Conservation (phyloP, 2,329 filamentous ascomycete genomes). For the Capronia americana region DNA sequence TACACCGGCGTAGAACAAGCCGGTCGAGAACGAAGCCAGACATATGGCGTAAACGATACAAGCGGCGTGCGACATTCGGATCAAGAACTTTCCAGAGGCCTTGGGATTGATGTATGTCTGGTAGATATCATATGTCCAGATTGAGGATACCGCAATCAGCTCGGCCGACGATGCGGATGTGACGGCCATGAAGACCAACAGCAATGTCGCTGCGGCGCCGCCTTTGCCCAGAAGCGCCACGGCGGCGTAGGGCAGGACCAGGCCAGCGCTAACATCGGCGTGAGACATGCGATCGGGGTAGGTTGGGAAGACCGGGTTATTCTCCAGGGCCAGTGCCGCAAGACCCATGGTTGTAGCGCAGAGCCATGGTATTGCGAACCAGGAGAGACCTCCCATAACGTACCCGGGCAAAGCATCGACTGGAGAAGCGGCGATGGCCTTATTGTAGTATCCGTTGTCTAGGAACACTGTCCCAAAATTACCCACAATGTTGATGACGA, state of each 20-base stretch:
- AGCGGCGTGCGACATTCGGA: conserved; percentile 77
- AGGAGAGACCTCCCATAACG: conserved; percentile 81
- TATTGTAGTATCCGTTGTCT: conserved; percentile 77
- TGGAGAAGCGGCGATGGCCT: conserved; percentile 85
- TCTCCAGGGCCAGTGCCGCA: conserved; percentile 78
- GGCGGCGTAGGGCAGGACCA: conserved; percentile 84
- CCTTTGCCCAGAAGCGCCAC: conserved; percentile 82
- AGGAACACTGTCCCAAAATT: conserved; percentile 73
- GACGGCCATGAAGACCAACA: conserved; percentile 90
- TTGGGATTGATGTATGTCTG: conserved; percentile 82
- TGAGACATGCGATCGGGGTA: conserved; percentile 71
- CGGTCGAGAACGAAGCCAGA: conserved; percentile 80
- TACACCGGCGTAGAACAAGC: conserved; percentile 75
- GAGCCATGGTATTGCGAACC: conserved; percentile 94
- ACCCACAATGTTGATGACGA: conserved; percentile 86
- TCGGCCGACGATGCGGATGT: conserved; percentile 83
- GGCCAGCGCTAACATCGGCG: conserved; percentile 78
- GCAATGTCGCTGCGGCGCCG: conserved; percentile 76
- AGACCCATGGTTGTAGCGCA: conserved; percentile 89
- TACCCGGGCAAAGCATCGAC: conserved; percentile 88
- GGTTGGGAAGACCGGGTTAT: conserved; percentile 64
- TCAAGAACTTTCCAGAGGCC: conserved; percentile 76
- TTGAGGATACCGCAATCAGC: conserved; percentile 84
- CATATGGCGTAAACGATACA: conserved; percentile 76
- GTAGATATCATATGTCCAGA: conserved; percentile 88